Base-by-base conservation (phyloP, 2,329 filamentous ascomycete genomes). In the Paraphoma sp. region DNA sequence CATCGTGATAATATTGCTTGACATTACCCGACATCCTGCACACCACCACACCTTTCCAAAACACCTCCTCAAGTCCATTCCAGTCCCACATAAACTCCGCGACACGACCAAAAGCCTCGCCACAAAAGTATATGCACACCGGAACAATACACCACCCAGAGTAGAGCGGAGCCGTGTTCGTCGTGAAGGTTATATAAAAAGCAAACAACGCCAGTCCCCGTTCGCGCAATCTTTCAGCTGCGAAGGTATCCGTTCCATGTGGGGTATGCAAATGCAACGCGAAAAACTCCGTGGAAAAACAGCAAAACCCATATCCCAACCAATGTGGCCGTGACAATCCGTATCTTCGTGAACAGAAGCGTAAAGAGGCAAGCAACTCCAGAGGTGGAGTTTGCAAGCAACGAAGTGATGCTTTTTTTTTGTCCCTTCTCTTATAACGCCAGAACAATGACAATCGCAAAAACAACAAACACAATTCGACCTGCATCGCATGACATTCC, bases 221-320 rank as follows among this genome's bases (percentile, higher is more conserved):
- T 68, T 69, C 67, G 67, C 67, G 67, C 65, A 10, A 47, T 59
- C 51, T 62, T 60, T 54, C 62, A 63, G 67, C 67, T 56, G 63
- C 67, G 67, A 69, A 68, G 67, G 67, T 69, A 69, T 69, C 65
- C 14, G 33, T 36, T 10, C 14, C 65, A 62, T 58, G 48, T 48
- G 61, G 65, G 66, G 55, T 57, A 67, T 68, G 67, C 65, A 62
- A 29, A 67, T 67, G 64, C 64, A 53, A 67, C 65, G 59, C 63
- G 59, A 61, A 51, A 51, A 44, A 60, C 54, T 41, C 44, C 42
- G 23, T 52, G 6, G 6, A 45, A 51, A 55, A 47, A 46, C 49
- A 36, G 23, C 50, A 54, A 53, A 53, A 54, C 43, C 52, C 47
- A 45, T 33, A 42, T 53, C 44, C 48, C 33, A 36, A 36, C 59